These are phyloP conservation scores for Pelargonium cotyledonis DNA, from an alignment of 441 rosid species.

Conservation along the genomic window DNA sequence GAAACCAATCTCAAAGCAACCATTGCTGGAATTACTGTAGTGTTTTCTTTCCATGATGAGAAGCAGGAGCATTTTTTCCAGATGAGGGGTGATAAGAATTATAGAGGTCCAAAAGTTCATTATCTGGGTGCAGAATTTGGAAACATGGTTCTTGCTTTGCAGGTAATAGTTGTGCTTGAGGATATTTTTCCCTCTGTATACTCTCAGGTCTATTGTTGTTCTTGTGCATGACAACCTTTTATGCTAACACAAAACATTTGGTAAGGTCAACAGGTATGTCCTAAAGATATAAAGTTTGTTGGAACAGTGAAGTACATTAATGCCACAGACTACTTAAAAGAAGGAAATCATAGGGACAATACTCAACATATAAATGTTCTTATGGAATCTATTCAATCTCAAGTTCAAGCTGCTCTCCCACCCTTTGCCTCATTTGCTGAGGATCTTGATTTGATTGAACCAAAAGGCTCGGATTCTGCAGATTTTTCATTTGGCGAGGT, in stretches of 20 bases:
- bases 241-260: slow-evolving; percentile 31
- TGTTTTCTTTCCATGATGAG: slow-evolving; percentile 69
- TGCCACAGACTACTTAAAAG: slow-evolving; percentile 48
- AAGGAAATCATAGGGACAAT: slow-evolving; percentile 26
- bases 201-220: slow-evolving; percentile 10
- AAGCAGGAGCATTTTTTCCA: slow-evolving; percentile 23
- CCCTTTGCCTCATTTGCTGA: slow-evolving; percentile 32
- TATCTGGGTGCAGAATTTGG: slow-evolving; percentile 68
- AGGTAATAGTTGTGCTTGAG: slow-evolving; percentile 52
- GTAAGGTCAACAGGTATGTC: slow-evolving; percentile 66
- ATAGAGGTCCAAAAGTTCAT: slow-evolving; percentile 37
- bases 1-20: slow-evolving; percentile 67
- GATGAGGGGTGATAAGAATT: slow-evolving; percentile 27
- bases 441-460: slow-evolving; percentile 32
- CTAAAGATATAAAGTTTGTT: slow-evolving; percentile 59
- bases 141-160: slow-evolving; percentile 48
- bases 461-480: slow-evolving; percentile 27
- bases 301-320: slow-evolving; percentile 63
- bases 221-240: slow-evolving; percentile 15
- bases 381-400: slow-evolving; percentile 52
- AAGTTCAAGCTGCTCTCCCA: slow-evolving; percentile 68
- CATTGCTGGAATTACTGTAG: slow-evolving; percentile 61
- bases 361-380: slow-evolving; percentile 24
- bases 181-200: slow-evolving; percentile 16
- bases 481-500: slow-evolving; percentile 35